Percentiles rank a stretch among this genome's conserved stretches.
Evolutionary conservation across 352 stramenopile species (phyloP).

Genomic region (Phytophthora fragariaefolia): DNA sequence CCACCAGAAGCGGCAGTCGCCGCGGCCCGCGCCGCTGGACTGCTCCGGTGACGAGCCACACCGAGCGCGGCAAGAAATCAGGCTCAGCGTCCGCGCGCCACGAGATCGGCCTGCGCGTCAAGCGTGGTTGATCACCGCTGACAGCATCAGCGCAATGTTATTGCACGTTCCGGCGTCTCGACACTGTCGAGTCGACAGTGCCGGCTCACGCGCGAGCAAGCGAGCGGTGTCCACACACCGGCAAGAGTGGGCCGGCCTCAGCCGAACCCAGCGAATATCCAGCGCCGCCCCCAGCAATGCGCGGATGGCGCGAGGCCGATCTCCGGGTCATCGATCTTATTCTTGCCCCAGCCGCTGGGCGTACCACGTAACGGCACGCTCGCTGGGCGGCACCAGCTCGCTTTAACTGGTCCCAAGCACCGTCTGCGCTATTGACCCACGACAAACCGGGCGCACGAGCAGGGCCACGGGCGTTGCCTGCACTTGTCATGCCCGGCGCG

Average conservation of each 20-base stretch:
- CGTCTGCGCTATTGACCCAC: constrained; percentile 15
- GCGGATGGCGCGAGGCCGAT: neutral
- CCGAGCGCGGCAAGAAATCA: neutral
- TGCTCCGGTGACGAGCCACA: constrained; percentile 1
- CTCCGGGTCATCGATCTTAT: no score
- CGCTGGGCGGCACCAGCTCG: constrained; percentile 10
- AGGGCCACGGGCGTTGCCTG: neutral
- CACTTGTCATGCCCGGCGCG: constrained; percentile 7
- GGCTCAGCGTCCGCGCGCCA: neutral
- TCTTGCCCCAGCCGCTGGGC: constrained; percentile 14
- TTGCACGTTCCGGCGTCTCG: constrained; percentile 10
- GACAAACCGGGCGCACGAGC: constrained; percentile 7
- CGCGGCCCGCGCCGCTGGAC: neutral
- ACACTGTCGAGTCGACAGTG: no score
- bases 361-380: constrained; percentile 19
- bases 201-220: constrained; percentile 1
- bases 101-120: no score
- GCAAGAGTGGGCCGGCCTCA: neutral
- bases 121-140: constrained; percentile 7
- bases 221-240: constrained; percentile 4
- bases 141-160: constrained; percentile 2
- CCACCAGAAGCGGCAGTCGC: constrained; percentile 5
- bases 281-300: neutral
- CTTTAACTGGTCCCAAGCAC: constrained; percentile 24
- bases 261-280: neutral